A percentile compares a stretch with the other conserved stretches of the same genome.
Conservation (phyloP, 1,139 yeast genomes). For the Meyerozyma smithsonii region DNA sequence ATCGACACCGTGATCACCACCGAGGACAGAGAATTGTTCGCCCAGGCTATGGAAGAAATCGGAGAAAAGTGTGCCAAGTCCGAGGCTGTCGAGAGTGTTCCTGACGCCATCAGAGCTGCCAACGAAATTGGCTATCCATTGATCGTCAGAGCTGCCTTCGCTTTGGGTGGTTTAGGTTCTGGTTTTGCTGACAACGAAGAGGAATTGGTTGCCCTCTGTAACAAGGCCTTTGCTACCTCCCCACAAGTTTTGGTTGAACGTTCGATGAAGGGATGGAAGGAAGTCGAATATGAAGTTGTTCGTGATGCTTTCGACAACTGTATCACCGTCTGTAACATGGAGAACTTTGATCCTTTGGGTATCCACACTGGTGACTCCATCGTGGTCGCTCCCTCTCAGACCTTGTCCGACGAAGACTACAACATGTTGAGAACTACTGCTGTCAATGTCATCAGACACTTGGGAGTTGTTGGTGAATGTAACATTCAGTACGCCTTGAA, state of each 20-base stretch:
- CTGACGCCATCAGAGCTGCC: slow-evolving; percentile 83
- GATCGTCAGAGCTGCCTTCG: slow-evolving; percentile 96
- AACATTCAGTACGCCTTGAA: slow-evolving; percentile 96
- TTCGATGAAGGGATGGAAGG: slow-evolving; percentile 99
- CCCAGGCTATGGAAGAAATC: slow-evolving; percentile 91
- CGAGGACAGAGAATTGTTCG: slow-evolving; percentile 95
- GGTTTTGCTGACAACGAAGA: slow-evolving; percentile 92
- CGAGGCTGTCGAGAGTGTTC: slow-evolving; percentile 72
- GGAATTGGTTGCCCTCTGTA: slow-evolving; percentile 79
- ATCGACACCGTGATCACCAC: slow-evolving; percentile 95
- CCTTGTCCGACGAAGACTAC: slow-evolving; percentile 94
- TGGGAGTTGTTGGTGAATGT: slow-evolving; percentile 99
- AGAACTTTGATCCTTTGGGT: slow-evolving; percentile 97
- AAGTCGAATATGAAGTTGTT: slow-evolving; percentile 97
- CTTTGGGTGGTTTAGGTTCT: slow-evolving; percentile 96
- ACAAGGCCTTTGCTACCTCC: slow-evolving; percentile 89
- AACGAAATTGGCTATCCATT: slow-evolving; percentile 90
- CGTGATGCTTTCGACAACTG: slow-evolving; percentile 97
- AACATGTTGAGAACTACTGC: slow-evolving; percentile 98
- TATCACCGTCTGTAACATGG: slow-evolving; percentile 99
- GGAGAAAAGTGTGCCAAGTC: slow-evolving; percentile 93
- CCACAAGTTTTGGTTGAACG: slow-evolving; percentile 95
- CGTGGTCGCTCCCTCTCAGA: slow-evolving; percentile 98
- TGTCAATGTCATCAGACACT: slow-evolving; percentile 92
- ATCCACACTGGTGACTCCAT: slow-evolving; percentile 99